Conservation (phyloP, 805 yeast genomes). For the Barnettozyma sp. region DNA sequence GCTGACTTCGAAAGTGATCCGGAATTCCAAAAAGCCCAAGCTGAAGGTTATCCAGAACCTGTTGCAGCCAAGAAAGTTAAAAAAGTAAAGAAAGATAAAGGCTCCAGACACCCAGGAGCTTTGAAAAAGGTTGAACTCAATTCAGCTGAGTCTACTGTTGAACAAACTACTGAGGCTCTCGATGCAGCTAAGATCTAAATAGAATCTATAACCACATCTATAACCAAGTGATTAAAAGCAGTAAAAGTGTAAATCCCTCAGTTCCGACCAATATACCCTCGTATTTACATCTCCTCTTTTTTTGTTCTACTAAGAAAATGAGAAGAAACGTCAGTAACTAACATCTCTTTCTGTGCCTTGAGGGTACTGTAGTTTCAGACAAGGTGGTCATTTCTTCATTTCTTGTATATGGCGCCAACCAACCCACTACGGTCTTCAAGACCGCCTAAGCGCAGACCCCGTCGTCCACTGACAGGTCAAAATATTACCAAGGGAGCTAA, state of each 20-base stretch:
- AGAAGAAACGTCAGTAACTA: too few relatives aligned
- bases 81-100: constrained; percentile 80
- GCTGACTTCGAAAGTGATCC: constrained; percentile 51
- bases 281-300: too few relatives aligned
- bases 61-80: constrained; percentile 56
- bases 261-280: too few relatives aligned
- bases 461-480: background rate
- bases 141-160: constrained; percentile 27
- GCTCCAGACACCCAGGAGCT: constrained; percentile 81
- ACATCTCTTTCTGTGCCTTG: too few relatives aligned
- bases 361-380: too few relatives aligned
- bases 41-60: constrained; percentile 79
- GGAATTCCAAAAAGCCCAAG: constrained; percentile 70
- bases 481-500: background rate
- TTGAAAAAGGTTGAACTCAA: constrained; percentile 24
- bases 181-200: constrained; percentile 30
- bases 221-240: too few relatives aligned
- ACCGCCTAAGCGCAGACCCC: background rate
- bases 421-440: background rate
- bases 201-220: too few relatives aligned
- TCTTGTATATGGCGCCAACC: background rate
- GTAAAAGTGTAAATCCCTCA: too few relatives aligned
- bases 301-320: too few relatives aligned
- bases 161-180: constrained; percentile 23
- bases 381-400: too few relatives aligned